Percentiles rank a stretch among this genome's conserved stretches.
Evolutionary conservation across 371 early-diverging fungal species (phyloP).

Genomic region (Mucor circinelloides): DNA sequence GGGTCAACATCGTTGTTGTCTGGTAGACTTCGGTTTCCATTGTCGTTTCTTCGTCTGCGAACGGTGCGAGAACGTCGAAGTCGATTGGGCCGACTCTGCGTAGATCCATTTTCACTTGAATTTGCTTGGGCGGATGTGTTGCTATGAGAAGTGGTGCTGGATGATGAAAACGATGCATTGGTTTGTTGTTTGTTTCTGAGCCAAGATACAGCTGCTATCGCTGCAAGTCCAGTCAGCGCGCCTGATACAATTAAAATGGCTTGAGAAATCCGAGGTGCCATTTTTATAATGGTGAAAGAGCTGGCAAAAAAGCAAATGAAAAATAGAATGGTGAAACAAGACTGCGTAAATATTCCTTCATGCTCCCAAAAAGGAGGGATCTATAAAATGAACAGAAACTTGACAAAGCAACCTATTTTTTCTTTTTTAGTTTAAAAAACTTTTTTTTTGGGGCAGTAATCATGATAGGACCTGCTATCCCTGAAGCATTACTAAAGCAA

Average conservation of each 20-base stretch:
- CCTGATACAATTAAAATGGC: conserved; percentile 21
- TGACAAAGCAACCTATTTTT: no score
- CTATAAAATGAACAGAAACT: no score
- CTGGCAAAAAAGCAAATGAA: not conserved
- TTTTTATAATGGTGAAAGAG: not conserved
- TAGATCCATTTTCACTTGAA: not conserved
- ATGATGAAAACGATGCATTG: not conserved
- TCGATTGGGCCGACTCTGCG: not conserved
- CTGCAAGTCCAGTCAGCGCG: conserved; percentile 20
- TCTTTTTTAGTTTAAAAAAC: not conserved
- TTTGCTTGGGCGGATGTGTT: not conserved
- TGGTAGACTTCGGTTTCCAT: not conserved
- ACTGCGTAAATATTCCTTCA: not conserved
- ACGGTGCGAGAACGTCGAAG: conserved; percentile 37
- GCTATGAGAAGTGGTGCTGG: not conserved
- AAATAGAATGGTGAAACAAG: not conserved
- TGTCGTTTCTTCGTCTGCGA: conserved; percentile 32
- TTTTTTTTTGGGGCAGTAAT: not conserved
- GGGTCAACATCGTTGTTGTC: conserved; percentile 5
- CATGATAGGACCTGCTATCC: conserved; percentile 29
- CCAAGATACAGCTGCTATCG: conserved; percentile 19
- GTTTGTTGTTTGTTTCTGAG: not conserved
- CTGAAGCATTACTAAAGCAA: conserved; percentile 16
- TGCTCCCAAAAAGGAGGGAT: not conserved
- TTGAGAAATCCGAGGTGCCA: conserved; percentile 22